phyloP scores from a whole-genome alignment of 2,329 filamentous ascomycete species.

The Oidium heveae region DNA sequence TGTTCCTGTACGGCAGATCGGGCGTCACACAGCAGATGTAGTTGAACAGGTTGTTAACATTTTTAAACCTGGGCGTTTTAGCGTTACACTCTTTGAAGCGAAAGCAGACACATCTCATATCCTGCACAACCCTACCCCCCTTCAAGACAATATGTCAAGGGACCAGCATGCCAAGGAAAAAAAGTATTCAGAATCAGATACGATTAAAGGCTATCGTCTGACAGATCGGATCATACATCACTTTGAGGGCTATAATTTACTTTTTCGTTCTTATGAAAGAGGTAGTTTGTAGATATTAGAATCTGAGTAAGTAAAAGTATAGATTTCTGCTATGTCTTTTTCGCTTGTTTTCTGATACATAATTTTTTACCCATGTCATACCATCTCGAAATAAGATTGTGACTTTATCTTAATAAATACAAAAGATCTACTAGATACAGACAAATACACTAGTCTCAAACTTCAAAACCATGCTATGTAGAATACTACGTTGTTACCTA shows the following conservation, averaged over 20 bases:
- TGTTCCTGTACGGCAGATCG: conserved; percentile 68
- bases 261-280: conserved; percentile 81
- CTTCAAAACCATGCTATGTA: no score
- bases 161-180: not conserved
- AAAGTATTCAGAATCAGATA: conserved; percentile 26
- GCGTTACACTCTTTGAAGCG: conserved; percentile 84
- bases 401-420: no score
- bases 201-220: conserved; percentile 62
- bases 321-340: no score
- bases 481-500: no score
- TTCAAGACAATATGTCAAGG: conserved; percentile 13
- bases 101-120: conserved; percentile 25
- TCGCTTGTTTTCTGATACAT: no score
- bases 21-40: conserved; percentile 69
- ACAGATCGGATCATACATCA: conserved; percentile 93
- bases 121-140: conserved; percentile 8
- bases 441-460: no score
- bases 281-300: no score
- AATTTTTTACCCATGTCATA: no score
- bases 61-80: conserved; percentile 95
- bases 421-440: no score
- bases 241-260: conserved; percentile 86
- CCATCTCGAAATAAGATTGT: no score
- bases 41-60: conserved; percentile 86
- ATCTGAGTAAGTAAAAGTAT: no score